These are phyloP conservation scores for Hypomyces perniciosus DNA, from an alignment of 2,329 filamentous ascomycete species.

Conservation along the genomic window DNA sequence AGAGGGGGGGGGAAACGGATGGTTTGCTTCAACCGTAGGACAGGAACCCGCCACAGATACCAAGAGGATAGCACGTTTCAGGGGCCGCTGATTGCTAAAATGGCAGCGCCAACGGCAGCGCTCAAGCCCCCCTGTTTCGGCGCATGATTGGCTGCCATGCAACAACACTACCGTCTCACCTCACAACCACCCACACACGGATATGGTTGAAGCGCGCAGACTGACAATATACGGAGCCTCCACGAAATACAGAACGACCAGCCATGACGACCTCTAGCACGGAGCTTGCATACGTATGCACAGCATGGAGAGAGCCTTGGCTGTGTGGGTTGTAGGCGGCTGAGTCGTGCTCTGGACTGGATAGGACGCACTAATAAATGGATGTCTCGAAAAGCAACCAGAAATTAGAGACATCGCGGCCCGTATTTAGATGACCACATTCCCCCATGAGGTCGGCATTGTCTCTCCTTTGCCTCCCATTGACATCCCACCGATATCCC, in stretches of 20 bases:
- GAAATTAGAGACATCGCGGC: not conserved
- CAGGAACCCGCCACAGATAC: not conserved
- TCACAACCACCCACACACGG: too few species aligned
- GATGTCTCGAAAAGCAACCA: not conserved
- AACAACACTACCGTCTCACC: slow-evolving; percentile 9
- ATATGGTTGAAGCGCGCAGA: too few species aligned
- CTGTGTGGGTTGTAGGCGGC: not conserved
- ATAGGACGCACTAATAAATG: not conserved
- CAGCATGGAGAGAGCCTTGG: not conserved
- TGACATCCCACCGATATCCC: not conserved
- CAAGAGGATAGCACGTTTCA: not conserved
- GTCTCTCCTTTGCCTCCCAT: not conserved
- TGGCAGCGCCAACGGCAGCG: not conserved
- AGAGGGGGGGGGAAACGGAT: too few species aligned
- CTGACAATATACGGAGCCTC: too few species aligned
- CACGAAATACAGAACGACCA: too few species aligned
- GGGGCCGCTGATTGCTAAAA: not conserved
- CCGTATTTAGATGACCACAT: slow-evolving; percentile 11
- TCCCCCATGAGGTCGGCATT: not conserved
- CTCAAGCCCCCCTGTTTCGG: not conserved
- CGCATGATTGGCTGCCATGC: slow-evolving; percentile 4
- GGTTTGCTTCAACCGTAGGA: too few species aligned
- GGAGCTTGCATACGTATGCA: too few species aligned
- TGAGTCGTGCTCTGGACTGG: not conserved
- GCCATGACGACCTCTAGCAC: too few species aligned